Evolutionary conservation across 1,139 yeast species (phyloP), one percentile per base, ranked within the genome.

Genomic region (Saccharomyces hybrid): DNA sequence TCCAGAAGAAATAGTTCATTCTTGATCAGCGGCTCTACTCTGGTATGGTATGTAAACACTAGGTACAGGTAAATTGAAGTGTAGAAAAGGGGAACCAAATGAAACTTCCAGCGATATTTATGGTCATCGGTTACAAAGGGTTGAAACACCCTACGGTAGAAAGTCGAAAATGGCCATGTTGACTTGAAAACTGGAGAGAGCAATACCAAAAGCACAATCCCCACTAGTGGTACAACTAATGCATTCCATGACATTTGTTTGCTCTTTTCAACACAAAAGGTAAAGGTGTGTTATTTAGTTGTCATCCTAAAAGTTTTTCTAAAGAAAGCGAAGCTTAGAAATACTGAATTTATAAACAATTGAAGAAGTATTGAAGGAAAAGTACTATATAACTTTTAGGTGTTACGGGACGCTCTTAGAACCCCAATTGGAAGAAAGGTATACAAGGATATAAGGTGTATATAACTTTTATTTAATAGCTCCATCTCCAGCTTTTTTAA

Each of bases 11-110:
- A 52, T n/a, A 67, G 42, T 12, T 57, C 50, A 4, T 50, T 42
- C 19, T 48, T 27, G 1, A 67, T 48, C 6, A 55, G 21, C 2
- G 61, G 59, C 16, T 53, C 49, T 2, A 67, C 59, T 28, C 56
- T 58, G 1, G 47, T 21, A 48, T 56, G 57, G 50, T 61, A 65
- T 5, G 62, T 53, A 14, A 54, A 51, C 2, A 59, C 53, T 51
- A 69, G 56, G 44, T 62, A 67, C 1, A 52, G 6, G 55, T 64
- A 65, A 12, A 68, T 51, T 1, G 57, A 31, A 9, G 61, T 31
- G 53, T 68, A 68, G 44, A 68, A 64, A 1, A 52, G 19, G 2
- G 72, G 72, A 1, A 67, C 64, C 2, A 64, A 19, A 54, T 63
- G 55, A 51, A 58, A 67, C 52, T 68, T 68, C 66, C 66, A 65